A percentile compares a stretch with the other conserved stretches of the same genome.
Conservation (phyloP, 306 rosid genomes). For the Lathyrus aphaca region DNA sequence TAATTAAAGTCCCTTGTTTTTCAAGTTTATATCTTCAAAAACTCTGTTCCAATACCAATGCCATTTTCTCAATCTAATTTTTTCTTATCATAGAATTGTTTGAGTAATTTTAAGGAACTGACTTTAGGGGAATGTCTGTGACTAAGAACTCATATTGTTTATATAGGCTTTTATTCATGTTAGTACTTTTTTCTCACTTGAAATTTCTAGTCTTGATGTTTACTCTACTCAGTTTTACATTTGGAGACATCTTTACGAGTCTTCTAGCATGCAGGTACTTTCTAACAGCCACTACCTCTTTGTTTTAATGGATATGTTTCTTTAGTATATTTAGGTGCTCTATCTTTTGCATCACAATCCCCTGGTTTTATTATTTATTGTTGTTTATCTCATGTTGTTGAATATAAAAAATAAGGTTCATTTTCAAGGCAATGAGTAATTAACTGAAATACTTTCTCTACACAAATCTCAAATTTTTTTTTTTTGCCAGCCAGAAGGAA, state of each 20-base stretch:
- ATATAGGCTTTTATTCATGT: too few relatives aligned
- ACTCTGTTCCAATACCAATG: too few relatives aligned
- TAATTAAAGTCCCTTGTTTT: too few relatives aligned
- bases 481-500: not conserved
- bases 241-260: slow-evolving; percentile 76
- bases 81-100: too few relatives aligned
- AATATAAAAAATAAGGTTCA: not conserved
- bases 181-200: too few relatives aligned
- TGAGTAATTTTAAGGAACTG: too few relatives aligned
- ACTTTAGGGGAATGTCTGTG: too few relatives aligned
- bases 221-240: slow-evolving; percentile 62
- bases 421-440: not conserved
- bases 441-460: slow-evolving; percentile 25
- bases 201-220: slow-evolving; percentile 68
- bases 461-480: not conserved
- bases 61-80: too few relatives aligned
- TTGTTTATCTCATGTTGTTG: slow-evolving; percentile 23
- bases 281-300: slow-evolving; percentile 11
- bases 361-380: not conserved
- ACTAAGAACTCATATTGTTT: too few relatives aligned
- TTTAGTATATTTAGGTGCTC: slow-evolving; percentile 3
- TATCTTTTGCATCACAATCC: slow-evolving; percentile 19
- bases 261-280: slow-evolving; percentile 83
- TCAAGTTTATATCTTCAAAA: too few relatives aligned
- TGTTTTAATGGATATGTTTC: slow-evolving; percentile 24